Evolutionary conservation across 75 land plant species (phyloP), one percentile per base, ranked within the genome.

Genomic region (Pseudotsuga menziesii): DNA sequence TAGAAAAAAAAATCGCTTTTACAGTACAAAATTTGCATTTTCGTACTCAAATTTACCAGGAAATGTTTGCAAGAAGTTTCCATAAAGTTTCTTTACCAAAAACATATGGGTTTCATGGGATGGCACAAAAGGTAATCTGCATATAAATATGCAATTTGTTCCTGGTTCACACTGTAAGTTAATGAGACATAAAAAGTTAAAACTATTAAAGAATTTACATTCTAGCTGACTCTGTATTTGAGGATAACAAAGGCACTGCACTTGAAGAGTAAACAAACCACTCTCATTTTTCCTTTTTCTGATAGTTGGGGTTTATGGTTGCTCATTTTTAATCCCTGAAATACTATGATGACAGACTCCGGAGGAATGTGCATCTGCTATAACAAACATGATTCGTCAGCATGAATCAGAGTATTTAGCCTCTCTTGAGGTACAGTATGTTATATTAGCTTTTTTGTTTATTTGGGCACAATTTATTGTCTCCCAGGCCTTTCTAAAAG

Each of bases 381-480:
- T 96, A 41, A 84, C 86, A 25, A 81, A 56, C 82, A 87, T 89
- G 9, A 88, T 96, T 63, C 90, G 89, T 54, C 93, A 92, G 17
- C 95, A 92, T 74, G 99, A 96, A 73, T 83, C 95, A 56, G 95
- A 90, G 75, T 94, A 92, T 78, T 86, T 91, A 77, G 56, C 82
- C 64, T 85, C 91, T 76, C 91, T 96, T 57, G 90, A 96, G 99
- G 99, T 96, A 77, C 12, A n/a, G 39, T 16, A 32, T 79, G 78
- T 11, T 19, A 2, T 57, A 1, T n/a, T 58, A 54, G 25, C 35
- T 58, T 61, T 73, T 26, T 25, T 76, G 22, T 26, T 75, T 74
- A 9, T 17, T 25, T 59, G 56, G 57, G 66, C 26, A 44, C 27
- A 22, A 16, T 73, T 56, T 25, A 54, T 19, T 82, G 20, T 7